A percentile compares a stretch with the other conserved stretches of the same genome.
These are phyloP conservation scores for Colletotrichum sp. DNA, from an alignment of 2,329 filamentous ascomycete species.

Conservation along the genomic window DNA sequence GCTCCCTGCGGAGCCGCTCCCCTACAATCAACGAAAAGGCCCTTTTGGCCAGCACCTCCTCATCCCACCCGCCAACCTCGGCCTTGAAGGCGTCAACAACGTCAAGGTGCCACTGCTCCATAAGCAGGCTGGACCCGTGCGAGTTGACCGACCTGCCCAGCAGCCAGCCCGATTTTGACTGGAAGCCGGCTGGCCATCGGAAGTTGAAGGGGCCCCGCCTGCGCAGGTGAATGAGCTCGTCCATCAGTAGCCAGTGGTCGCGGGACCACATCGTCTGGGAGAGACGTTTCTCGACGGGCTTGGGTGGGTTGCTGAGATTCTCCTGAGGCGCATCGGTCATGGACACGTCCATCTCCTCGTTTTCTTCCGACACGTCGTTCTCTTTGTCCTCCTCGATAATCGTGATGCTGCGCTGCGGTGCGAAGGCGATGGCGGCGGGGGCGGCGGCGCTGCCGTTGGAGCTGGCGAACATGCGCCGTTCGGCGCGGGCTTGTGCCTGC, in stretches of 20 bases:
- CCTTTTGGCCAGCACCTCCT: slow-evolving; percentile 51
- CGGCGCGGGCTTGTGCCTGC: slow-evolving; percentile 34
- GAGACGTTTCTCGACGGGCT: slow-evolving; percentile 23
- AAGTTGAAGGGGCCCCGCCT: slow-evolving; percentile 44
- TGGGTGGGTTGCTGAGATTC: background rate
- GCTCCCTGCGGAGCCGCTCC: slow-evolving; percentile 43
- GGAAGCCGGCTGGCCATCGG: slow-evolving; percentile 27
- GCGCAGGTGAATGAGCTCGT: slow-evolving; percentile 55
- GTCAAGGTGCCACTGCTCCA: slow-evolving; percentile 63
- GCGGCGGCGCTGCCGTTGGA: background rate
- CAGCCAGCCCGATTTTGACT: slow-evolving; percentile 36
- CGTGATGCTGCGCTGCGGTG: slow-evolving; percentile 1
- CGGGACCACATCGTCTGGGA: slow-evolving; percentile 52
- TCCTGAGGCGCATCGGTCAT: slow-evolving; percentile 9
- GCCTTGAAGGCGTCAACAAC: slow-evolving; percentile 58
- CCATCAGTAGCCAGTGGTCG: slow-evolving; percentile 58
- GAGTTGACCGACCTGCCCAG: slow-evolving; percentile 54
- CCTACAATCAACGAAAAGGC: slow-evolving; percentile 59
- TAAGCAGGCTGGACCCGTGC: slow-evolving; percentile 48
- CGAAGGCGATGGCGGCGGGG: background rate
- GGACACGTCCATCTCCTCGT: slow-evolving; percentile 6
- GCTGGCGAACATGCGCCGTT: slow-evolving; percentile 1
- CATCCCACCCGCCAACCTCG: slow-evolving; percentile 55
- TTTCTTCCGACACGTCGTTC: slow-evolving; percentile 30
- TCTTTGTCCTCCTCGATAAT: slow-evolving; percentile 32